Evolutionary conservation across 805 yeast genomes (phyloP).

Genomic region (Metahyphopichia silvanorum): DNA sequence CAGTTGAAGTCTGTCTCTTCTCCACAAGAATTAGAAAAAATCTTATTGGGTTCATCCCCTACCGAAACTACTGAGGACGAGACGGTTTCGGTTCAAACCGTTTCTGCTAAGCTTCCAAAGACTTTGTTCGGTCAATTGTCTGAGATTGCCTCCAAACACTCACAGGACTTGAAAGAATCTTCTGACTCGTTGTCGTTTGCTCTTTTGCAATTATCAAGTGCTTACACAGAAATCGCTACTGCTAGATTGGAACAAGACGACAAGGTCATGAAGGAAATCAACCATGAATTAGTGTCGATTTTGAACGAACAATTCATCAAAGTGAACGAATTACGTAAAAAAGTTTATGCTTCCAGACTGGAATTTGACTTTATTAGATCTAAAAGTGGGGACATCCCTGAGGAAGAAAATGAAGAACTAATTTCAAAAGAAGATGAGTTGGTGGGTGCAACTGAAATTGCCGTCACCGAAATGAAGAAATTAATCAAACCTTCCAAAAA

Average conservation of each 20-base stretch:
- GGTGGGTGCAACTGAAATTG: slow-evolving; percentile 72
- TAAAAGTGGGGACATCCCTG: slow-evolving; percentile 37
- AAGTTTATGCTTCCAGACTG: slow-evolving; percentile 66
- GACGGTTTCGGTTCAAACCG: slow-evolving; percentile 26
- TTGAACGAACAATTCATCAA: slow-evolving; percentile 58
- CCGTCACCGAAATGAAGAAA: slow-evolving; percentile 76
- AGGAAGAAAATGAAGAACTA: slow-evolving; percentile 49
- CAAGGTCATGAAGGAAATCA: slow-evolving; percentile 56
- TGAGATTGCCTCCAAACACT: slow-evolving; percentile 50
- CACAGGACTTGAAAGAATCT: slow-evolving; percentile 43
- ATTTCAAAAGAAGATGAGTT: slow-evolving; percentile 71
- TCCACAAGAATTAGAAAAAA: slow-evolving; percentile 63
- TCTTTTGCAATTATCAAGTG: slow-evolving; percentile 51
- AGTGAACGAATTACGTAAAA: slow-evolving; percentile 58
- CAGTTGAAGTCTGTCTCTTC: slow-evolving; percentile 62
- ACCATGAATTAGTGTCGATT: slow-evolving; percentile 49
- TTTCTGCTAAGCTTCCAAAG: slow-evolving; percentile 49
- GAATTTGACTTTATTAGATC: slow-evolving; percentile 70
- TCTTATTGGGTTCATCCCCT: slow-evolving; percentile 26
- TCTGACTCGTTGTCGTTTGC: slow-evolving; percentile 52
- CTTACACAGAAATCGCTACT: slow-evolving; percentile 61
- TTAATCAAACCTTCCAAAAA: slow-evolving; percentile 66
- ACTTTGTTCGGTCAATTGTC: slow-evolving; percentile 72
- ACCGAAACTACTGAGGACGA: slow-evolving; percentile 9
- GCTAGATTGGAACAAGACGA: slow-evolving; percentile 71